These are phyloP conservation scores for Aspergillus nidulans DNA, from an alignment of 495 filamentous ascomycete species.

Conservation along the genomic window DNA sequence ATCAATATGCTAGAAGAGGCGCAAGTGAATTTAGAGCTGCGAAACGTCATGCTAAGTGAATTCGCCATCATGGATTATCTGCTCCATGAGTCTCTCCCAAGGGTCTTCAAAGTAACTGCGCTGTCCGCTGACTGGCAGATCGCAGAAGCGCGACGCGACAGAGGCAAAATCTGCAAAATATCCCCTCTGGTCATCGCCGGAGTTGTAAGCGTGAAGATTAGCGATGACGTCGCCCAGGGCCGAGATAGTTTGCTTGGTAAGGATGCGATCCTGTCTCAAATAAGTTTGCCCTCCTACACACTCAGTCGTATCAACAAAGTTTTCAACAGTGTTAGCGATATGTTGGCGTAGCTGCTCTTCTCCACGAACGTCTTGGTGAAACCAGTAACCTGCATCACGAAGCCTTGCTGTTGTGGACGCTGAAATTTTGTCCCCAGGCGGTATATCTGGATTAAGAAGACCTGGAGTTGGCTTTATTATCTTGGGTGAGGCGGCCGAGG, in stretches of 20 bases:
- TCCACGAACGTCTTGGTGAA: slow-evolving; percentile 20
- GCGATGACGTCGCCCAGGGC: slow-evolving; percentile 21
- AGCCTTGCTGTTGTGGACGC: slow-evolving; percentile 6
- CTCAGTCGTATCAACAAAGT: slow-evolving; percentile 11
- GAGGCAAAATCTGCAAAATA: slow-evolving; percentile 18
- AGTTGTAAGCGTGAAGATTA: slow-evolving; percentile 21
- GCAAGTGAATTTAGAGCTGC: not conserved
- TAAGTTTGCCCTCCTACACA: not conserved
- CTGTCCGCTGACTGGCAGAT: slow-evolving; percentile 7
- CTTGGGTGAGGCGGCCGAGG: not conserved
- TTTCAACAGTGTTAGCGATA: slow-evolving; percentile 16
- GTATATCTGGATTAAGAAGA: not conserved
- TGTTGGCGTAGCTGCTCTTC: slow-evolving; percentile 18
- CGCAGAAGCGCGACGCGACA: slow-evolving; percentile 8
- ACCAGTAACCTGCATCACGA: slow-evolving; percentile 24
- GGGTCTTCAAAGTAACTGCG: slow-evolving; percentile 24
- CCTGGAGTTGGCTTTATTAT: slow-evolving; percentile 18
- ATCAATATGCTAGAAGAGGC: not conserved
- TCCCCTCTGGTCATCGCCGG: not conserved
- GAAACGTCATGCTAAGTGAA: not conserved
- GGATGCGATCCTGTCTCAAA: slow-evolving; percentile 2
- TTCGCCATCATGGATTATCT: not conserved
- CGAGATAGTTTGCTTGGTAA: slow-evolving; percentile 15
- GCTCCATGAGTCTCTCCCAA: not conserved
- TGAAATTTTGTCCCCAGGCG: not conserved